Evolutionary conservation across 148 eudicot genomes (phyloP), one percentile per base, ranked within the genome.

Genomic region (Rhododendron molle): DNA sequence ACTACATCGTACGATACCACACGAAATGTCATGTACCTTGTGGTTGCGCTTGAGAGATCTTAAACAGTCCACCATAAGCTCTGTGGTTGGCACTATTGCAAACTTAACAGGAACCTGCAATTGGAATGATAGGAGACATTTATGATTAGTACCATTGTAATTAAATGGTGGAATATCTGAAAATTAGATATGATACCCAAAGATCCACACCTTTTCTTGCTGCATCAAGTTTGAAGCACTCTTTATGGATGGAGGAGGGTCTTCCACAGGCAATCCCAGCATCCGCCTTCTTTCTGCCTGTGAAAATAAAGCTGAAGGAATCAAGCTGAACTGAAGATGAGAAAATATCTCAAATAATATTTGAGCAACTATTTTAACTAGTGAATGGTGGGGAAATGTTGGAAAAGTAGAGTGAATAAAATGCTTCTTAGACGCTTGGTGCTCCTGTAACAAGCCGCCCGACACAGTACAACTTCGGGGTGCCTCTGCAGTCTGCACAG

Each of bases 11-110:
- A 26, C 4, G 23, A 26, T 30, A 43, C 49, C 8, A 71, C 58
- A 67, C 36, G 50, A 81, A 43, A 65, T 32, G 16, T 49, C 77
- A 65, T 80, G 60, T 85, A 95, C 99, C 98, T 87, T 91, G 88
- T 92, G 89, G 85, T 89, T 90, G 81, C 92, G 94, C 91, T 87
- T 96, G 78, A 96, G 91, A 88, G 92, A 87, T 87, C 94, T 88
- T 89, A 96, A 88, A 81, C 95, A 96, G 60, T 94, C 90, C 78
- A 92, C 88, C 90, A 96, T 84, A 67, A 88, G 89, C 83, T 92
- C 97, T 23, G 86, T 76, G 87, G 81, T 88, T 82, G 86, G 87
- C 58, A 85, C 28, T 7, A 2, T 16, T 62, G 49, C 83, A 81
- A 84, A 67, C 44, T 88, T 84, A 30, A 84, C 83, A 28, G 86